phyloP scores from a whole-genome alignment of 2,329 filamentous ascomycete genomes.

The Colletotrichum echinochloae region DNA sequence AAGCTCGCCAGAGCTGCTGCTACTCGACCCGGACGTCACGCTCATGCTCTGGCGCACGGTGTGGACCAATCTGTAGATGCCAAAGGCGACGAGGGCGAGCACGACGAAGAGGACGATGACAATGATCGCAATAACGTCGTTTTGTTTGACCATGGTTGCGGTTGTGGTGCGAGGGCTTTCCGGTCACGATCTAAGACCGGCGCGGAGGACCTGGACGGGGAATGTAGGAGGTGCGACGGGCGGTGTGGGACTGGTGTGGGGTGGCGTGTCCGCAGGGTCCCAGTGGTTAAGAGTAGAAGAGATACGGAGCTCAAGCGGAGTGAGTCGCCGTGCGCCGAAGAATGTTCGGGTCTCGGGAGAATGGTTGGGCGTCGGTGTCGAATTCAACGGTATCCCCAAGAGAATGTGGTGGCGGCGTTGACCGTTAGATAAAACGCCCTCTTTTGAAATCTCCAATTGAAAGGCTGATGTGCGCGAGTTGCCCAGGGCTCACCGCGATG shows the following conservation, averaged over 20 bases:
- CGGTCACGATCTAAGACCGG: constrained; percentile 15
- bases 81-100: constrained; percentile 70
- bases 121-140: constrained; percentile 76
- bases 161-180: neutral
- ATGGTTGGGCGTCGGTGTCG: neutral
- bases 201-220: constrained; percentile 5
- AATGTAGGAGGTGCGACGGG: neutral
- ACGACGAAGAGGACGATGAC: constrained; percentile 75
- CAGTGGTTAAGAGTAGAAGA: constrained; percentile 1
- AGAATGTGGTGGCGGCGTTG: neutral
- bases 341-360: constrained; percentile 21
- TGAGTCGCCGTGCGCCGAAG: constrained; percentile 27
- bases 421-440: constrained; percentile 1
- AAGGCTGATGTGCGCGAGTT: neutral
- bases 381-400: neutral
- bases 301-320: constrained; percentile 10
- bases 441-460: constrained; percentile 3
- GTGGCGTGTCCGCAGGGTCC: neutral
- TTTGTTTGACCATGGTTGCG: constrained; percentile 68
- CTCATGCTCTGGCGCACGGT: constrained; percentile 60
- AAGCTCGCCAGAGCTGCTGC: constrained; percentile 45
- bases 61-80: constrained; percentile 72
- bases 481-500: neutral
- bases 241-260: constrained; percentile 1
- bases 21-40: constrained; percentile 50